Conservation (phyloP, 1,284 basidiomycete species). For the Meripilus lineatus region DNA sequence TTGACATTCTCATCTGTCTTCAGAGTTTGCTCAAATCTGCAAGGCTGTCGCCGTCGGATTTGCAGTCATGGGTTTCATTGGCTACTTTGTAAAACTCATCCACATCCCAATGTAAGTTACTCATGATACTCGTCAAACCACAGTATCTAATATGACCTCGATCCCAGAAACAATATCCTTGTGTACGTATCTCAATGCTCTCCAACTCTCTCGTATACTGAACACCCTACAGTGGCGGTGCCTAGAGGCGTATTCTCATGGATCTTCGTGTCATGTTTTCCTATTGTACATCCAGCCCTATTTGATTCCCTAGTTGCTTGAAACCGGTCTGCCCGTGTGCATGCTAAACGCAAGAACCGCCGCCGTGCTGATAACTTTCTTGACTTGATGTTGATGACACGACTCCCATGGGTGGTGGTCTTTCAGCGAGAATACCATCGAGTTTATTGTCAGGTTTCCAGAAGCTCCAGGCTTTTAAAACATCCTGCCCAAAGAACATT, state of each 20-base stretch:
- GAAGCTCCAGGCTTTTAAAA: constrained; percentile 4
- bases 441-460: too few relatives aligned
- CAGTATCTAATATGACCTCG: too few relatives aligned
- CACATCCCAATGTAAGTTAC: constrained; percentile 89
- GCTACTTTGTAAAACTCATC: constrained; percentile 93
- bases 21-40: constrained; percentile 93
- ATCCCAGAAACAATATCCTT: constrained; percentile 87
- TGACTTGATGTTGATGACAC: too few relatives aligned
- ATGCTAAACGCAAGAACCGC: too few relatives aligned
- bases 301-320: neutral
- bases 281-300: neutral
- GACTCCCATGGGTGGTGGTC: too few relatives aligned
- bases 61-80: constrained; percentile 97
- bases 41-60: constrained; percentile 93
- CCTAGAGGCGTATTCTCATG: constrained; percentile 32
- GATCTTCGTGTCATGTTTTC: neutral
- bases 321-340: too few relatives aligned
- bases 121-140: too few relatives aligned
- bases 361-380: too few relatives aligned
- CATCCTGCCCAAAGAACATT: constrained; percentile 3
- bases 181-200: constrained; percentile 62
- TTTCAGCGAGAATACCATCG: too few relatives aligned
- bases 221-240: constrained; percentile 53
- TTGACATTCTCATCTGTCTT: constrained; percentile 12
- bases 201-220: constrained; percentile 1